Evolutionary conservation across 192 early-diverging fungal species (phyloP).

Genomic region (Chytriomyces hyalinus): DNA sequence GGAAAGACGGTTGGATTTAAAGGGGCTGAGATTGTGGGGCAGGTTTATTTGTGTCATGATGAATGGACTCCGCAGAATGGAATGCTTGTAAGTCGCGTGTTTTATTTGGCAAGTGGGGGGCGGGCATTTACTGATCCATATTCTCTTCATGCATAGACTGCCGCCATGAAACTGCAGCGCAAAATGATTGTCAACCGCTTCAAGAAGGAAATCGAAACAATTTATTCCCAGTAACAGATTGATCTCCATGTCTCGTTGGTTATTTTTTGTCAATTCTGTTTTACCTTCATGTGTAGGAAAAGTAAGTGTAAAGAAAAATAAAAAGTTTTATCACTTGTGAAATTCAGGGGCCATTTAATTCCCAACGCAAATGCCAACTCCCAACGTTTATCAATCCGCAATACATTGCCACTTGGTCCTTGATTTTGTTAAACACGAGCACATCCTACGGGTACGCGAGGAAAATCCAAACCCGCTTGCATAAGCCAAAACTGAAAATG

Average conservation of each 20-base stretch:
- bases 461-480: conserved; percentile 48
- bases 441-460: conserved; percentile 72
- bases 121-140: neutral
- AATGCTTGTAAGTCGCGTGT: conserved; percentile 45
- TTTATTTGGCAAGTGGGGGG: too few species aligned
- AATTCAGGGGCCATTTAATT: too few species aligned
- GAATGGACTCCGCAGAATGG: conserved; percentile 92
- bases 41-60: conserved; percentile 68
- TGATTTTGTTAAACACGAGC: conserved; percentile 83
- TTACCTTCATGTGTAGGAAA: too few species aligned
- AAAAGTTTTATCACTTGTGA: too few species aligned
- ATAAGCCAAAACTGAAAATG: neutral
- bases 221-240: neutral
- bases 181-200: conserved; percentile 74
- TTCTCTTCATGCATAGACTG: conserved; percentile 55
- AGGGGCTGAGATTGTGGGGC: conserved; percentile 71
- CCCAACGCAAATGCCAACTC: too few species aligned
- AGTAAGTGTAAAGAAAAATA: too few species aligned
- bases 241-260: too few species aligned
- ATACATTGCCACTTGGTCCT: conserved; percentile 73
- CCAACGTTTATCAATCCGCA: too few species aligned
- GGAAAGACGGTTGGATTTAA: conserved; percentile 72
- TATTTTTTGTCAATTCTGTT: too few species aligned
- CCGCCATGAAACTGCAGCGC: conserved; percentile 90
- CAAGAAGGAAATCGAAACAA: conserved; percentile 31